phyloP scores from a whole-genome alignment of 176 grass and related monocot species.

The Calamus simplicifolius region DNA sequence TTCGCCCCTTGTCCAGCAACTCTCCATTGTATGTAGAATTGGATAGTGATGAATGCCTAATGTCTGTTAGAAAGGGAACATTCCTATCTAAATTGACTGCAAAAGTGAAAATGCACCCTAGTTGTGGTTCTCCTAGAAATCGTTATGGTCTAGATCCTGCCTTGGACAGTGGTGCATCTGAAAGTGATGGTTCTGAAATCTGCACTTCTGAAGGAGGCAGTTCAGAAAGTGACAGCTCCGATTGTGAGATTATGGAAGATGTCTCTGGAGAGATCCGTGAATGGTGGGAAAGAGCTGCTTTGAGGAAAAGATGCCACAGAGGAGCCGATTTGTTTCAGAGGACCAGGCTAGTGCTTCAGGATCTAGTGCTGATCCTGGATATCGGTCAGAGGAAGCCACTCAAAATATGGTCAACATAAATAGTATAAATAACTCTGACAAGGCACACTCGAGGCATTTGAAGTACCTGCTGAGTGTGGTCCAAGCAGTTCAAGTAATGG shows the following conservation, averaged over 20 bases:
- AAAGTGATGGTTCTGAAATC: constrained; percentile 30
- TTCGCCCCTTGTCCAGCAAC: background rate
- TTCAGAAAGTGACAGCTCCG: constrained; percentile 28
- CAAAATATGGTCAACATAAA: constrained; percentile 7
- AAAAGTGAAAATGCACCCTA: background rate
- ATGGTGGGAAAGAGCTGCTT: constrained; percentile 71
- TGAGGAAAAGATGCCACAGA: constrained; percentile 30
- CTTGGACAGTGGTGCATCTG: constrained; percentile 30
- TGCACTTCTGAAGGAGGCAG: background rate
- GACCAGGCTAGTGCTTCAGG: constrained; percentile 21
- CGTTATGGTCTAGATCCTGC: constrained; percentile 43
- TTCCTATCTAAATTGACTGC: constrained; percentile 1
- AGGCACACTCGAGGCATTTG: constrained; percentile 4
- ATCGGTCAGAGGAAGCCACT: background rate
- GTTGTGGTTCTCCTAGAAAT: constrained; percentile 27
- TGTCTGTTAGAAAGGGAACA: constrained; percentile 10
- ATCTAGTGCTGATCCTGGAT: constrained; percentile 32
- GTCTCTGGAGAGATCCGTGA: constrained; percentile 34
- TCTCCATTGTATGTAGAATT: background rate
- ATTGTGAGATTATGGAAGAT: constrained; percentile 78
- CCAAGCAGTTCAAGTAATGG: constrained; percentile 9
- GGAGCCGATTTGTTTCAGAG: constrained; percentile 3
- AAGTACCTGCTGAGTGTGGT: background rate
- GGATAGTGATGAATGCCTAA: constrained; percentile 9
- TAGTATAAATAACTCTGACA: constrained; percentile 14